These are phyloP conservation scores for Lichtheimia corymbifera DNA, from an alignment of 371 early-diverging fungal species.

Conservation along the genomic window DNA sequence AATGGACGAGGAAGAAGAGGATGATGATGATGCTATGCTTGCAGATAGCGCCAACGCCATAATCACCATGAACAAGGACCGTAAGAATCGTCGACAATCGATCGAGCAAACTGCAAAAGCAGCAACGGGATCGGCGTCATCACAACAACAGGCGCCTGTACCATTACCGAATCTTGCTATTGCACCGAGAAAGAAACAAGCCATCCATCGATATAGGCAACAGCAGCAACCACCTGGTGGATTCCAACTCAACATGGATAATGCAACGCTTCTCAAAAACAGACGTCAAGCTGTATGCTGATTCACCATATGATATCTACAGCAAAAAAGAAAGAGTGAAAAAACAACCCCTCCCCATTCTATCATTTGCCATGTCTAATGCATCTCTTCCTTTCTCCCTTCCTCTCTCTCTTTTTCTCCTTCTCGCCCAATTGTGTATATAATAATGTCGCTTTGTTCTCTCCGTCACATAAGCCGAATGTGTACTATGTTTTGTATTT, in stretches of 20 bases:
- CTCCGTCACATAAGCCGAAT: not conserved
- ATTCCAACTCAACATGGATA: slow-evolving; percentile 21
- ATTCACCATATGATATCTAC: too few relatives aligned
- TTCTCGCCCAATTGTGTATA: not conserved
- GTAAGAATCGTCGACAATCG: slow-evolving; percentile 4
- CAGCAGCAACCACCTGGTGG: slow-evolving; percentile 5
- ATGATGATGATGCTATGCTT: slow-evolving; percentile 12
- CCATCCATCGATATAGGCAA: not conserved
- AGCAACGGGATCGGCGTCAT: not conserved
- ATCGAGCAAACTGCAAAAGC: not conserved
- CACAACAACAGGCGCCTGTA: not conserved
- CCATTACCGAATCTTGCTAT: too few relatives aligned
- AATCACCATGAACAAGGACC: slow-evolving; percentile 9
- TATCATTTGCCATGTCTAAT: too few relatives aligned
- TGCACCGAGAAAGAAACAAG: not conserved
- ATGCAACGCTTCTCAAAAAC: slow-evolving; percentile 23
- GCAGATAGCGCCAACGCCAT: slow-evolving; percentile 6
- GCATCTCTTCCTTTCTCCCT: too few relatives aligned
- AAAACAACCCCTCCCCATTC: too few relatives aligned
- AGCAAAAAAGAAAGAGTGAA: too few relatives aligned
- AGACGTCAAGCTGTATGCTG: slow-evolving; percentile 9
- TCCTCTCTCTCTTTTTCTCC: not conserved
- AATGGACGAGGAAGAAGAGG: slow-evolving; percentile 1
- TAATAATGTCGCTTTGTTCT: not conserved
- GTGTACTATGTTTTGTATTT: too few relatives aligned